Conservation (phyloP, 129 eudicot genomes). For the Deinandra increscens region DNA sequence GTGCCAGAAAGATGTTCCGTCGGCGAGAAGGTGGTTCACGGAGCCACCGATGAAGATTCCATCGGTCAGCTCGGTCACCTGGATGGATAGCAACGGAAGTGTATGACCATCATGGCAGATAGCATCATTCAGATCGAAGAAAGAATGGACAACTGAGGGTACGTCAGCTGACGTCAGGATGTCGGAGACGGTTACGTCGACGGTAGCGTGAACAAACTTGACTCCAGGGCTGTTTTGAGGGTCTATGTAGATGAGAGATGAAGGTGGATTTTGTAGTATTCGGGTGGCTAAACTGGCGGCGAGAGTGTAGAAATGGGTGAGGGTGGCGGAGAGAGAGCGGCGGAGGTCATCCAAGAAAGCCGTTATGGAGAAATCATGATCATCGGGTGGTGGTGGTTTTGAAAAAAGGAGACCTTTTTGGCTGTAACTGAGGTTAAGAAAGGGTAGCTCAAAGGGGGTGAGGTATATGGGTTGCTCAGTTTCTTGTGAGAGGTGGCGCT, state of each 20-base stretch:
- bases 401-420: conserved; percentile 53
- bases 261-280: conserved; percentile 35
- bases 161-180: conserved; percentile 33
- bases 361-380: conserved; percentile 28
- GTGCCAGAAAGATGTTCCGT: conserved; percentile 56
- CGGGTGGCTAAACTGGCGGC: conserved; percentile 45
- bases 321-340: conserved; percentile 40
- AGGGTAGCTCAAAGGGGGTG: conserved; percentile 36
- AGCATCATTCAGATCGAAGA: conserved; percentile 37
- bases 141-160: conserved; percentile 41
- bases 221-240: conserved; percentile 46
- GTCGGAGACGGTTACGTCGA: conserved; percentile 30
- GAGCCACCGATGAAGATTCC: conserved; percentile 51
- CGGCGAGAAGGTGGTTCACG: conserved; percentile 43
- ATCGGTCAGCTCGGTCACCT: conserved; percentile 53
- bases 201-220: conserved; percentile 39
- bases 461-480: conserved; percentile 40
- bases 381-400: conserved; percentile 23
- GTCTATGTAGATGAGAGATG: conserved; percentile 36
- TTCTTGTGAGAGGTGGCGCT: conserved; percentile 1
- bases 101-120: conserved; percentile 37
- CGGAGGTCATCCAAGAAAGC: conserved; percentile 38
- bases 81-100: conserved; percentile 44
- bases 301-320: conserved; percentile 45
- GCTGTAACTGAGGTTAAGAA: conserved; percentile 38